Conservation (phyloP, 345 rosid genomes). For the Gossypium ekmanianum region DNA sequence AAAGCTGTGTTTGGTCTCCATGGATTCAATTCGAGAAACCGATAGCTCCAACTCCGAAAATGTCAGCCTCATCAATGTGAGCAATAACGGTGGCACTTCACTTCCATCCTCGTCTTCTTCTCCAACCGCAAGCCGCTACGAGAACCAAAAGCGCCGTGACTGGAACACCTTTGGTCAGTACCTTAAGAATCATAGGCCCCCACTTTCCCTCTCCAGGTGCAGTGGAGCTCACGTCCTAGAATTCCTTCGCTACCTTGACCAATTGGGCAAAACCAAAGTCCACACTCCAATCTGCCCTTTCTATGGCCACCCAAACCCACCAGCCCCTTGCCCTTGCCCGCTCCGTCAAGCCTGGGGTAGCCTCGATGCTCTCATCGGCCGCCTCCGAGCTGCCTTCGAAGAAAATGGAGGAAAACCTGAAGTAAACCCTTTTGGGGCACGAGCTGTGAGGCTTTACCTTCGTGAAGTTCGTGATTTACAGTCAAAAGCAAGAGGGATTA, state of each 20-base stretch:
- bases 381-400: conserved; percentile 70
- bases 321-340: conserved; percentile 71
- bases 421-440: conserved; percentile 66
- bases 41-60: conserved; percentile 10
- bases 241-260: conserved; percentile 69
- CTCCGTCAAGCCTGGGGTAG: conserved; percentile 78
- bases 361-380: conserved; percentile 66
- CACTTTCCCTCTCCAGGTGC: conserved; percentile 49
- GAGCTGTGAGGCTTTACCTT: conserved; percentile 60
- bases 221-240: conserved; percentile 70
- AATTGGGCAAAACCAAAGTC: conserved; percentile 68
- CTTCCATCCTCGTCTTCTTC: conserved; percentile 17
- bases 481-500: conserved; percentile 66
- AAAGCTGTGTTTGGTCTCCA: not conserved
- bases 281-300: conserved; percentile 59
- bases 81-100: not conserved
- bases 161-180: conserved; percentile 79
- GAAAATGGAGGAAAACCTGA: conserved; percentile 68
- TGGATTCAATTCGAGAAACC: conserved; percentile 26
- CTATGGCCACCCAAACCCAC: conserved; percentile 63
- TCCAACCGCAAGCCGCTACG: conserved; percentile 48
- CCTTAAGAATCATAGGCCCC: conserved; percentile 58
- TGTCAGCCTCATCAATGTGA: conserved; percentile 1
- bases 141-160: conserved; percentile 70
- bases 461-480: conserved; percentile 69